These are phyloP conservation scores for Trichopus zeylanicus DNA, from an alignment of 116 monocot species.

Conservation along the genomic window DNA sequence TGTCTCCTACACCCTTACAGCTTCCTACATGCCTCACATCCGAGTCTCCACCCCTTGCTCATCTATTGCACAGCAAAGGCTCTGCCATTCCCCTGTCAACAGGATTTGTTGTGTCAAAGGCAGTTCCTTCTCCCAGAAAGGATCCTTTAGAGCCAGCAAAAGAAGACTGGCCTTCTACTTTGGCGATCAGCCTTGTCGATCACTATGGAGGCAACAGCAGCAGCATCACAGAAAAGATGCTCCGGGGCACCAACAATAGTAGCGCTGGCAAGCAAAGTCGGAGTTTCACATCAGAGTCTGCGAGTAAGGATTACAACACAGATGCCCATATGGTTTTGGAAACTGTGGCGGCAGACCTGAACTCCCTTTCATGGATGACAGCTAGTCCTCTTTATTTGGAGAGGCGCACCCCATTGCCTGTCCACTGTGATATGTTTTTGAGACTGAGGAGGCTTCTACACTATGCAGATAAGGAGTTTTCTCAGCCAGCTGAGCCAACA, in stretches of 20 bases:
- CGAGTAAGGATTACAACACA: constrained; percentile 37
- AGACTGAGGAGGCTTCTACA: constrained; percentile 67
- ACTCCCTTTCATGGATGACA: constrained; percentile 85
- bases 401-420: constrained; percentile 67
- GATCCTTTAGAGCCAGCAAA: constrained; percentile 22
- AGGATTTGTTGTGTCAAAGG: constrained; percentile 68
- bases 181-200: constrained; percentile 70
- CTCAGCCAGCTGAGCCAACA: neutral
- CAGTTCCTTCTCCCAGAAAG: constrained; percentile 40
- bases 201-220: constrained; percentile 55
- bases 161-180: constrained; percentile 71
- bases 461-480: constrained; percentile 71
- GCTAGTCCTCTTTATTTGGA: constrained; percentile 64
- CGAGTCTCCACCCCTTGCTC: constrained; percentile 83
- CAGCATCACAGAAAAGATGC: constrained; percentile 31
- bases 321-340: constrained; percentile 62
- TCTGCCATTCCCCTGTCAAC: constrained; percentile 69
- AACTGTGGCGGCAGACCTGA: constrained; percentile 75
- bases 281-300: constrained; percentile 28
- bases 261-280: constrained; percentile 23
- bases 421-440: constrained; percentile 79
- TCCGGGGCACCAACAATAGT: constrained; percentile 16
- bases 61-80: constrained; percentile 91
- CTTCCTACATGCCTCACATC: constrained; percentile 88
- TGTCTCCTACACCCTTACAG: constrained; percentile 56